phyloP scores from a whole-genome alignment of 2,329 filamentous ascomycete genomes.

The Penicillium sp. region DNA sequence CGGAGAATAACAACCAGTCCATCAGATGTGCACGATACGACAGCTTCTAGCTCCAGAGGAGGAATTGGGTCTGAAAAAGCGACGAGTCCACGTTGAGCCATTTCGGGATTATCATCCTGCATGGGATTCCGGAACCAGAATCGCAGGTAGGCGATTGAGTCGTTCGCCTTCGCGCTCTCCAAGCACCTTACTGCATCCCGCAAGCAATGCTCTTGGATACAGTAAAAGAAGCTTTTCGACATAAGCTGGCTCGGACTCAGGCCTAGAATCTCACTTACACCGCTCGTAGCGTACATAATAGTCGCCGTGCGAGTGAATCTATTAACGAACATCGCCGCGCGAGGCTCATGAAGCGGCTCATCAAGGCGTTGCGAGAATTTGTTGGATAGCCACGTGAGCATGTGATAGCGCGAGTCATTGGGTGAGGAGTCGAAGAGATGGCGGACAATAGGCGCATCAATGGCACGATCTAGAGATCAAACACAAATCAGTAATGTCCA shows the following conservation, averaged over 20 bases:
- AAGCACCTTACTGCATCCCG: slow-evolving; percentile 74
- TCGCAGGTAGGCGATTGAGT: slow-evolving; percentile 85
- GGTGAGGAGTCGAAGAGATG: slow-evolving; percentile 79
- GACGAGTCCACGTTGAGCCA: background rate
- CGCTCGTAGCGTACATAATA: slow-evolving; percentile 83
- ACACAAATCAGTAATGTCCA: background rate
- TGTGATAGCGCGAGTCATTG: slow-evolving; percentile 81
- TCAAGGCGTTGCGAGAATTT: slow-evolving; percentile 63
- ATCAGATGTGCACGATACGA: slow-evolving; percentile 89
- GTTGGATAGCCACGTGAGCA: slow-evolving; percentile 79
- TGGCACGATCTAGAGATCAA: slow-evolving; percentile 62
- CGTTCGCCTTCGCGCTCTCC: slow-evolving; percentile 84
- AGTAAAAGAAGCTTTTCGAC: slow-evolving; percentile 82
- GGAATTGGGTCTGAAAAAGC: slow-evolving; percentile 2
- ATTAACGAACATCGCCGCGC: slow-evolving; percentile 82
- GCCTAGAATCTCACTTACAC: slow-evolving; percentile 73
- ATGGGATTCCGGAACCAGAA: slow-evolving; percentile 81
- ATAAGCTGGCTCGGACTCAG: slow-evolving; percentile 68
- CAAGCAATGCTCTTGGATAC: slow-evolving; percentile 72
- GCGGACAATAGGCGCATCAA: slow-evolving; percentile 75
- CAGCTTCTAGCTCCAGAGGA: slow-evolving; percentile 73
- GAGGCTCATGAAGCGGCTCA: slow-evolving; percentile 69
- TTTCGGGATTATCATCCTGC: slow-evolving; percentile 42
- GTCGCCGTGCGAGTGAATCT: slow-evolving; percentile 79
- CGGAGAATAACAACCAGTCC: slow-evolving; percentile 80